These are phyloP conservation scores for Diaporthe sp. DNA, from an alignment of 2,329 filamentous ascomycete species.

Conservation along the genomic window DNA sequence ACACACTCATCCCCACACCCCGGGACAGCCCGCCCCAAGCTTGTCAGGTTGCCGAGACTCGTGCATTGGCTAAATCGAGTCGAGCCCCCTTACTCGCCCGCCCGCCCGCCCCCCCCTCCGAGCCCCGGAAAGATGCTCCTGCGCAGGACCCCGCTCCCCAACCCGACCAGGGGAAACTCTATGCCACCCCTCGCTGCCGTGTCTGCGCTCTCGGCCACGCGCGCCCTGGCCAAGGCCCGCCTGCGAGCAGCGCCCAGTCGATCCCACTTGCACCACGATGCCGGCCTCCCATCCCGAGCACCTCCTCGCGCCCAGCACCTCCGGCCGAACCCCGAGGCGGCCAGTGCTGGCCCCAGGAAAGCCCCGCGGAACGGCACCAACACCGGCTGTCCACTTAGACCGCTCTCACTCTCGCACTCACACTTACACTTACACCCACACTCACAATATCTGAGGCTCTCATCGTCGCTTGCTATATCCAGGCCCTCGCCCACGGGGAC, in stretches of 20 bases:
- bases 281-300: constrained; percentile 25
- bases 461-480: constrained; percentile 1
- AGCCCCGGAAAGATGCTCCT: constrained; percentile 17
- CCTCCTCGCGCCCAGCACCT: background rate
- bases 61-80: background rate
- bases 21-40: background rate
- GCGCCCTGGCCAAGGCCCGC: constrained; percentile 2
- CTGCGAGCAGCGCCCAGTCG: background rate
- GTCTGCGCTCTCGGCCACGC: background rate
- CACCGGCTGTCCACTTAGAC: constrained; percentile 47
- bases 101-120: background rate
- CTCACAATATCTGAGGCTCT: background rate
- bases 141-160: constrained; percentile 9
- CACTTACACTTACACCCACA: background rate
- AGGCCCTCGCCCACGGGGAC: background rate
- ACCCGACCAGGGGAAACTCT: background rate
- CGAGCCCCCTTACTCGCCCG: no score
- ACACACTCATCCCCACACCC: background rate
- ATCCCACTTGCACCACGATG: background rate
- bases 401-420: background rate
- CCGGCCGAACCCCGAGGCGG: constrained; percentile 14
- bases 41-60: no score
- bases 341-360: background rate
- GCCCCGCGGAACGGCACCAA: constrained; percentile 62
- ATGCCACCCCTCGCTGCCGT: background rate